A percentile compares a stretch with the other conserved stretches of the same genome.
Evolutionary conservation across 2,329 filamentous ascomycete genomes (phyloP).

Genomic region (Basipetospora chlamydospora): DNA sequence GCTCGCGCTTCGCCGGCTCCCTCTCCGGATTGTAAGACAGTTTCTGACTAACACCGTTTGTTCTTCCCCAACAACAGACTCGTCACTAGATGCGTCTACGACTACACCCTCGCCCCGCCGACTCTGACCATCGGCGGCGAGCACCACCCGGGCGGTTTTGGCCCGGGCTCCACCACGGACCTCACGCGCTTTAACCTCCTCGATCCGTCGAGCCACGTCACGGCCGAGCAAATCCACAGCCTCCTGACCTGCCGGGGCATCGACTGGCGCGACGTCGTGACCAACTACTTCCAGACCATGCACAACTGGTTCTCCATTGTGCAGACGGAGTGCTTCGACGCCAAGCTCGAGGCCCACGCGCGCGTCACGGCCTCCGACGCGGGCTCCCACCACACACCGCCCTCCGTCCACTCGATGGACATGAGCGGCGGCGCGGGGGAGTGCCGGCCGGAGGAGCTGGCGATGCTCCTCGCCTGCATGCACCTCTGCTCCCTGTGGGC

Average conservation of each 20-base stretch:
- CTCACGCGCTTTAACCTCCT: constrained; percentile 12
- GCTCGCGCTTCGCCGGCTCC: too few species aligned
- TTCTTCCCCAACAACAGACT: constrained; percentile 3
- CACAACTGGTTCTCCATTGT: constrained; percentile 27
- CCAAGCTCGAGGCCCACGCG: constrained; percentile 12
- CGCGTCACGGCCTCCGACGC: too few species aligned
- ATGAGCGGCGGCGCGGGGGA: constrained; percentile 8
- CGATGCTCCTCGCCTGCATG: constrained; percentile 27
- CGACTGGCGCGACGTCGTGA: constrained; percentile 22
- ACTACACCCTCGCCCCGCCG: constrained; percentile 20
- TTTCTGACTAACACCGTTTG: neutral
- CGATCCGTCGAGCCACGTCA: constrained; percentile 19
- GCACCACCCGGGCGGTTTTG: constrained; percentile 11
- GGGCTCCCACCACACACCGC: too few species aligned
- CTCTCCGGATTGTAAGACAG: neutral
- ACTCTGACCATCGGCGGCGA: constrained; percentile 19
- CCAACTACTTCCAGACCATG: constrained; percentile 24
- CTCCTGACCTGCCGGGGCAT: constrained; percentile 19
- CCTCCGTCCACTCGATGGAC: too few species aligned
- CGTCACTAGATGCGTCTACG: constrained; percentile 18
- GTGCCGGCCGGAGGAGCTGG: constrained; percentile 16
- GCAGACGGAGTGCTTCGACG: constrained; percentile 23
- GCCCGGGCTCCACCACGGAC: constrained; percentile 12
- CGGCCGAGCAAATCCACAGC: constrained; percentile 22
- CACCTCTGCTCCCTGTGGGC: constrained; percentile 23